Base-by-base conservation (phyloP, 306 rosid genomes). In the Inga laurina region DNA sequence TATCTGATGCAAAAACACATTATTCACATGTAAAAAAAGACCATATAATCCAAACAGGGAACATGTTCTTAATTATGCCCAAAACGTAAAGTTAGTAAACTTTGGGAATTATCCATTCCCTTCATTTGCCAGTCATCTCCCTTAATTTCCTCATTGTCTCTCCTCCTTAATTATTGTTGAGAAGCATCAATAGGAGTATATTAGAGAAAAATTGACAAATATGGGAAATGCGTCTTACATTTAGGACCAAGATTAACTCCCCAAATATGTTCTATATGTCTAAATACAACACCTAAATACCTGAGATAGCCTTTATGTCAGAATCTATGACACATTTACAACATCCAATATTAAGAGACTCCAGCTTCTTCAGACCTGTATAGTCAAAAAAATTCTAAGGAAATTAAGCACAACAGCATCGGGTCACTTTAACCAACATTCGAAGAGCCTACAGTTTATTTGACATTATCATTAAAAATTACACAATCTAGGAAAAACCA, bases 271-370 rank as follows among this genome's bases (percentile, higher is more conserved):
- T 8, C 8, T 39, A 39, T 6, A 39, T 39, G 8, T 39, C 43
- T 39, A 39, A 39, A 39, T 39, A 39, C 43, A 43, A 39, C 35
- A 71, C 41, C 57, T 43, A 66, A 76, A 70, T 85, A 92, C 97
- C 97, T 86, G 94, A 86, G 74, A 92, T 88, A 76, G 88, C 84
- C 82, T 86, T 86, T 80, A 90, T 71, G 83, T 92, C 97, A 75
- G 92, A 89, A 84, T 89, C 92, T 16, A 39, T 76, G 82, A 92
- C 75, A 83, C 94, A 89, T 69, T 82, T 90, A 75, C 97, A 90
- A 80, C 91, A 92, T 86, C 94, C 82, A 46, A 86, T 77, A 82
- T 92, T 89, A 68, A 90, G 94, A 68, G 90, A 87, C 86, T 85
- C 86, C 5, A 92, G 90, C 84, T 86, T 92, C 70, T 70, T 81